phyloP scores from a whole-genome alignment of 306 rosid genomes.

The Myrica gale region DNA sequence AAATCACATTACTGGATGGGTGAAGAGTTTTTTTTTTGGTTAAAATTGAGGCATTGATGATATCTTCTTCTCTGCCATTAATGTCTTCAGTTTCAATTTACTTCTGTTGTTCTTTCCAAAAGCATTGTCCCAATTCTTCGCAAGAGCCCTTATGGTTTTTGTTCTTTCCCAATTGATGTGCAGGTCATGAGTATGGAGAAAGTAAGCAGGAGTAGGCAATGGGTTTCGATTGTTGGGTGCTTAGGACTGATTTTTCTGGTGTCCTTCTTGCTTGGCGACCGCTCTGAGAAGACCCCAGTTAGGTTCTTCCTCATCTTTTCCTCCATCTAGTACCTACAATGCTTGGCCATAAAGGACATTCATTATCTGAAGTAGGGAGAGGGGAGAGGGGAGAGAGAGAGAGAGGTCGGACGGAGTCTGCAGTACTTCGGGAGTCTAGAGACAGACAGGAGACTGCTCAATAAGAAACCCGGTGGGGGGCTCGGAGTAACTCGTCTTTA shows the following conservation, averaged over 20 bases:
- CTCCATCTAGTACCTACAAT: neutral
- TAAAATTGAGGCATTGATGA: neutral
- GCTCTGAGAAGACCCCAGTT: constrained; percentile 18
- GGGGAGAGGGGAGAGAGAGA: constrained; percentile 18
- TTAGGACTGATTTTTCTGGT: neutral
- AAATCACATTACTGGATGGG: neutral
- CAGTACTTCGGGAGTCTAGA: neutral
- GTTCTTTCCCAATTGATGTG: neutral
- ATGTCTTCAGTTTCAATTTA: too few species aligned
- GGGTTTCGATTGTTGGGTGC: constrained; percentile 24
- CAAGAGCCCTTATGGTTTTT: too few species aligned
- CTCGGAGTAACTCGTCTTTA: neutral
- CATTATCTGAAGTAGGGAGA: constrained; percentile 2
- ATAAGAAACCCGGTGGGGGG: too few species aligned
- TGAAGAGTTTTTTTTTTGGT: neutral
- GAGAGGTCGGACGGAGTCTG: constrained; percentile 11
- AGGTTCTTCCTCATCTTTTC: constrained; percentile 41
- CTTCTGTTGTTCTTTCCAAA: neutral
- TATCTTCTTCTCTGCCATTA: neutral
- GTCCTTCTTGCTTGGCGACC: constrained; percentile 22
- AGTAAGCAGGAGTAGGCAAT: constrained; percentile 6
- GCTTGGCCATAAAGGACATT: neutral
- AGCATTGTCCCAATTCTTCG: neutral
- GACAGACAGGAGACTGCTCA: too few species aligned
- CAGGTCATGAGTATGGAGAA: constrained; percentile 16